Conservation (phyloP, 495 filamentous ascomycete genomes). For the Neurospora sublineolata region DNA sequence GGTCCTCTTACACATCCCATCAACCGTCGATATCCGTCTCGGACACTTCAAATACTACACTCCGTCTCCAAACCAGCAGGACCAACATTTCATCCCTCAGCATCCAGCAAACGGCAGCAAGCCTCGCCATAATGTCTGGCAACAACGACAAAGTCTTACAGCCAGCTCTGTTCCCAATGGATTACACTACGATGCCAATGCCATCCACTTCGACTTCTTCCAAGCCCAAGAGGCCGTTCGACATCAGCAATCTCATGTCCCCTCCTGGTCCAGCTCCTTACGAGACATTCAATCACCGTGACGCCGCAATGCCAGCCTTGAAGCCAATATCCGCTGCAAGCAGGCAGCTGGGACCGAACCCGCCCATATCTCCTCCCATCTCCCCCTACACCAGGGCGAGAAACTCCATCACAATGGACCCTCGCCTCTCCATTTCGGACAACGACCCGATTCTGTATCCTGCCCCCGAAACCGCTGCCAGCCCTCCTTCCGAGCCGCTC, state of each 20-base stretch:
- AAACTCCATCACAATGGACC: constrained; percentile 31
- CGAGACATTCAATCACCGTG: constrained; percentile 42
- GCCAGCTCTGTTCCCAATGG: not conserved
- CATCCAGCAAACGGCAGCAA: not conserved
- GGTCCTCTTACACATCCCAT: not conserved
- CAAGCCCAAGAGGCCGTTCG: constrained; percentile 21
- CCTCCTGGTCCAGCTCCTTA: constrained; percentile 55
- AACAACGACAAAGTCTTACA: not conserved
- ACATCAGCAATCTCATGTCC: constrained; percentile 58
- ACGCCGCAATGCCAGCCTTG: constrained; percentile 19
- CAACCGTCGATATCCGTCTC: not conserved
- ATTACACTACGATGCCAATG: not conserved
- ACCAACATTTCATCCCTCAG: not conserved
- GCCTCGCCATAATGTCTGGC: not conserved
- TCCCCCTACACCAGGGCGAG: constrained; percentile 47
- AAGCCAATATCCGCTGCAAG: constrained; percentile 20
- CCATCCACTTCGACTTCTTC: constrained; percentile 1
- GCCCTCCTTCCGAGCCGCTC: constrained; percentile 42
- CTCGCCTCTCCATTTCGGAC: constrained; percentile 22
- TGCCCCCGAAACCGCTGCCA: constrained; percentile 28
- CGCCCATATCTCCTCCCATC: constrained; percentile 59
- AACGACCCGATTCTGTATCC: constrained; percentile 55
- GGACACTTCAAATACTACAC: not conserved
- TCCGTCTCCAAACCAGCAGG: not conserved
- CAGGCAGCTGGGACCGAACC: constrained; percentile 32